phyloP scores from a whole-genome alignment of 768 basidiomycete genomes.

The Thelephora aurantiotincta region DNA sequence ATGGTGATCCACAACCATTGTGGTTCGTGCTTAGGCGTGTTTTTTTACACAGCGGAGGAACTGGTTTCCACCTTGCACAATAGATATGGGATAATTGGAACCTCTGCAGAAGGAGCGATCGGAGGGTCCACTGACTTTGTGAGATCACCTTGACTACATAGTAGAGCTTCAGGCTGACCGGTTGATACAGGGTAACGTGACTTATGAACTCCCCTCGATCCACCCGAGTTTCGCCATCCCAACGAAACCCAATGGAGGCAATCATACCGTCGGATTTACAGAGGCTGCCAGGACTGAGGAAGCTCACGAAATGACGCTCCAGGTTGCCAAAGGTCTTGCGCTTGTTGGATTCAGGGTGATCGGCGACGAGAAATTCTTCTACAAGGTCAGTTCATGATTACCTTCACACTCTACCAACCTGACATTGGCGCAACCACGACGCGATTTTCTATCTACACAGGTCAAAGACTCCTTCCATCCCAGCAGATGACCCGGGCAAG shows the following conservation, averaged over 20 bases:
- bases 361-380: slow-evolving; percentile 41
- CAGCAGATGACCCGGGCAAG: background rate
- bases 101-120: slow-evolving; percentile 19
- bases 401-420: background rate
- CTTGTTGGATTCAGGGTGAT: slow-evolving; percentile 46
- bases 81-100: slow-evolving; percentile 28
- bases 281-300: slow-evolving; percentile 40
- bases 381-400: slow-evolving; percentile 26
- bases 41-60: slow-evolving; percentile 27
- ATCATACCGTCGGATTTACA: slow-evolving; percentile 60
- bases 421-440: background rate
- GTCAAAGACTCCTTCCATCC: background rate
- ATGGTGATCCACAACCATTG: background rate
- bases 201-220: slow-evolving; percentile 48
- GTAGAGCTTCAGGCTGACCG: slow-evolving; percentile 3
- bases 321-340: slow-evolving; percentile 46
- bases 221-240: slow-evolving; percentile 59
- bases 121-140: slow-evolving; percentile 72
- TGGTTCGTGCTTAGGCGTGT: background rate
- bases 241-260: slow-evolving; percentile 55
- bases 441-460: background rate
- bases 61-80: slow-evolving; percentile 32
- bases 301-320: slow-evolving; percentile 49
- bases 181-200: slow-evolving; percentile 50
- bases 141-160: slow-evolving; percentile 15